Evolutionary conservation across 2,329 filamentous ascomycete genomes (phyloP).

Genomic region (Stagonosporopsis vannaccii): DNA sequence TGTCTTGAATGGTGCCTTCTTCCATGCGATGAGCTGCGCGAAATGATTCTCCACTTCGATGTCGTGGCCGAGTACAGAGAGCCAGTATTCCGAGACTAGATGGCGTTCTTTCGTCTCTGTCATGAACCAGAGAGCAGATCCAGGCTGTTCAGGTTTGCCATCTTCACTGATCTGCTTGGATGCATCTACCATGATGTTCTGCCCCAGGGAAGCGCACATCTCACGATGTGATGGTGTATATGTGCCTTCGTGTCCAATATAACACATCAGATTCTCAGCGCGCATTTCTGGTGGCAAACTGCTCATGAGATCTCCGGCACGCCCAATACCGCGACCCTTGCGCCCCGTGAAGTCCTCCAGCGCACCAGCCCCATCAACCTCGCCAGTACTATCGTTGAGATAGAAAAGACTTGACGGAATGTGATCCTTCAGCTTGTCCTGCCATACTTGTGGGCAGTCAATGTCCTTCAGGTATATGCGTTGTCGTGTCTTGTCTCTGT

Average conservation of each 20-base stretch:
- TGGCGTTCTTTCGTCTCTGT: constrained; percentile 93
- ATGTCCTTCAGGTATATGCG: constrained; percentile 97
- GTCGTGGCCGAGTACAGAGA: constrained; percentile 91
- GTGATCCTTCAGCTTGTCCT: constrained; percentile 75
- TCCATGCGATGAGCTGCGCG: constrained; percentile 94
- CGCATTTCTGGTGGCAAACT: constrained; percentile 86
- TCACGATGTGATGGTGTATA: constrained; percentile 95
- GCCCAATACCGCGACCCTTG: constrained; percentile 67
- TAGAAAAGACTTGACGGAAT: constrained; percentile 89
- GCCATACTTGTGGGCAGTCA: constrained; percentile 90
- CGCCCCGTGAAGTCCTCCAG: constrained; percentile 57
- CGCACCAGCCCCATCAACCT: constrained; percentile 63
- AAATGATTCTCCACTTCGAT: constrained; percentile 98
- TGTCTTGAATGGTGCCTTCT: constrained; percentile 89
- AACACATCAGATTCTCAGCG: constrained; percentile 97
- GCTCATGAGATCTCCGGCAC: constrained; percentile 93
- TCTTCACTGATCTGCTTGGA: constrained; percentile 70
- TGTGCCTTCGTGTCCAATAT: constrained; percentile 95
- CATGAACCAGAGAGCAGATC: constrained; percentile 99
- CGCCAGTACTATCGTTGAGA: constrained; percentile 78
- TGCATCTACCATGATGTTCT: constrained; percentile 98
- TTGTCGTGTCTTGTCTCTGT: constrained; percentile 79
- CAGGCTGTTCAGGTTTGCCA: constrained; percentile 75
- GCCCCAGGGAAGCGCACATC: constrained; percentile 95
- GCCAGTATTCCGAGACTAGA: constrained; percentile 90